These are phyloP conservation scores for Pichia norvegensis DNA, from an alignment of 1,139 yeast genomes.

Conservation along the genomic window DNA sequence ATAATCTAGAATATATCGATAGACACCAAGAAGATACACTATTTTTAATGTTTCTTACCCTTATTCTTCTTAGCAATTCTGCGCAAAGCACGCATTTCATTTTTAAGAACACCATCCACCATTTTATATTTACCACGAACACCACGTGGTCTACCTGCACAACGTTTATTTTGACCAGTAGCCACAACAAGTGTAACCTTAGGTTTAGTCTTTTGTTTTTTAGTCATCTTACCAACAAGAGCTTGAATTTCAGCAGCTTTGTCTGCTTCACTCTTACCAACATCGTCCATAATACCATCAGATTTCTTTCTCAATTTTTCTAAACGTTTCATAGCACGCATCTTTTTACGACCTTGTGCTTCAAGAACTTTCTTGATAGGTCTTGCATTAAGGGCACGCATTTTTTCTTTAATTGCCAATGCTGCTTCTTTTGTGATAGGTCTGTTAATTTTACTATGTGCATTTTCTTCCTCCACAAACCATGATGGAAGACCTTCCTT, in stretches of 20 bases:
- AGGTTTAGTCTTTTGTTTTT: conserved; percentile 70
- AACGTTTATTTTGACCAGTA: conserved; percentile 74
- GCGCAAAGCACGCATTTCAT: conserved; percentile 87
- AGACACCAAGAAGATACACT: no score
- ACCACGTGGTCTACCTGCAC: conserved; percentile 95
- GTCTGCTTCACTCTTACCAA: conserved; percentile 80
- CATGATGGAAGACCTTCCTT: conserved; percentile 87
- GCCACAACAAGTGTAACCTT: conserved; percentile 88
- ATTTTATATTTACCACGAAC: conserved; percentile 95
- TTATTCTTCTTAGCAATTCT: conserved; percentile 81
- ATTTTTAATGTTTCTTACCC: conserved; percentile 31
- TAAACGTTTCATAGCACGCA: conserved; percentile 82
- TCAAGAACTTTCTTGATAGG: conserved; percentile 97
- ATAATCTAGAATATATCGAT: no score
- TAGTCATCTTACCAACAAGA: conserved; percentile 69
- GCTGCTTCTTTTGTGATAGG: conserved; percentile 98
- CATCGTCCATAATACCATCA: conserved; percentile 83
- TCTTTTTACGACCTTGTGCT: conserved; percentile 94
- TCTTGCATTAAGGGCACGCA: conserved; percentile 87
- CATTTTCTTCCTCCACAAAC: conserved; percentile 88
- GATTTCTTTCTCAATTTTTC: conserved; percentile 93
- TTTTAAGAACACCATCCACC: conserved; percentile 98
- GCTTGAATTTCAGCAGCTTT: conserved; percentile 89
- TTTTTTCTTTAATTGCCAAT: conserved; percentile 79
- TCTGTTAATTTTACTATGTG: conserved; percentile 75